Evolutionary conservation across 352 stramenopile genomes (phyloP).

Genomic region (Phytopythium cucurbitacearum): DNA sequence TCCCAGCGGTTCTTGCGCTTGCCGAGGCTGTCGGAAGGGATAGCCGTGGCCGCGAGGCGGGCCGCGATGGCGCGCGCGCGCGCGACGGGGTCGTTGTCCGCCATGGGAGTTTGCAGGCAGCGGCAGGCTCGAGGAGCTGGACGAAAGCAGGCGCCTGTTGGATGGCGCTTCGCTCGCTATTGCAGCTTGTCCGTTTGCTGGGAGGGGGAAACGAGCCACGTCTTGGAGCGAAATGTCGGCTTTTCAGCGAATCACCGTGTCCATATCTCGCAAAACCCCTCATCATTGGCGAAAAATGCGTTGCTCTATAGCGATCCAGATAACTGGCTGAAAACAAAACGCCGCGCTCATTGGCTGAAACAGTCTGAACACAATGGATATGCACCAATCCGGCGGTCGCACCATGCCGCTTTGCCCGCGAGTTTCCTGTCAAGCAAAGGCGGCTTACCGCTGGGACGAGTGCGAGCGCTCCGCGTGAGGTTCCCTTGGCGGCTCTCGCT

Average conservation of each 20-base stretch:
- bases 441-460: neutral
- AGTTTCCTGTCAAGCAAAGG: slow-evolving; percentile 1
- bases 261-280: neutral
- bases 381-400: neutral
- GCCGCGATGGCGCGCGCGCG: slow-evolving; percentile 80
- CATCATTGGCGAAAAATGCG: neutral
- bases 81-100: slow-evolving; percentile 70
- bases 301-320: neutral
- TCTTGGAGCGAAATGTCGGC: neutral
- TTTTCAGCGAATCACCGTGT: slow-evolving; percentile 37
- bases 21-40: slow-evolving; percentile 60
- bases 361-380: neutral
- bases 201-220: neutral
- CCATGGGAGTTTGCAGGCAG: slow-evolving; percentile 16
- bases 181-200: neutral
- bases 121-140: too few relatives aligned
- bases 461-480: neutral
- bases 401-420: neutral
- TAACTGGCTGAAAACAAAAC: slow-evolving; percentile 9
- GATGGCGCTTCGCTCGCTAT: too few relatives aligned
- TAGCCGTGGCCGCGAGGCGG: slow-evolving; percentile 63
- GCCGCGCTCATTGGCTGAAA: slow-evolving; percentile 11
- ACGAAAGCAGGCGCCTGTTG: too few relatives aligned
- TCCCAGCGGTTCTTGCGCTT: slow-evolving; percentile 87
- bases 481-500: neutral